Base-by-base conservation (phyloP, 495 filamentous ascomycete species). In the Tuber microsphaerosporum region DNA sequence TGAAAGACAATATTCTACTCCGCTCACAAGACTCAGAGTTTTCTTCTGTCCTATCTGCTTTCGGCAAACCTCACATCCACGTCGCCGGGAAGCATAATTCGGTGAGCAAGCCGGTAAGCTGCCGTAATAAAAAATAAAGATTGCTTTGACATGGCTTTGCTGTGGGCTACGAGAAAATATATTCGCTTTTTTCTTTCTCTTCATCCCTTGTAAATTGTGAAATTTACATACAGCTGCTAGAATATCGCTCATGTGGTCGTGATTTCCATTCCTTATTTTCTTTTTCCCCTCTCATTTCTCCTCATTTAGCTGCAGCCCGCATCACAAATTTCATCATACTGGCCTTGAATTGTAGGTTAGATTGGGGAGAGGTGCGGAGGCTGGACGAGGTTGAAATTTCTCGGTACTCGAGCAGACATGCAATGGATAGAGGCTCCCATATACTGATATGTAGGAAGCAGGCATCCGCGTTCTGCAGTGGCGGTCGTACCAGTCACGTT, bases 401-500 rank as follows among this genome's bases (percentile, higher is more conserved):
- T 72, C 51, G 34, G 65, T 74, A 61, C n/a, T 61, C 51, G 51
- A 61, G 22, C 5, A 75, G 77, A 79, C 76, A 76, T 79, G 76
- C 72, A 65, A 73, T 65, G 75, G 45, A 75, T 31, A 69, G 77
- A 78, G 77, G 77, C 77, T 79, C 72, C 77, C 70, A 76, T 75
- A 77, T 75, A 77, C 68, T 56, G 61, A 48, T 68, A 77, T 70
- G 46, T 73, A 75, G 39, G 72, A 75, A 72, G 44, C 65, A 69
- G 74, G 61, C 73, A 68, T 76, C 76, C 75, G 73, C 76, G 72
- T 74, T 73, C 71, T 76, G 75, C 34, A 48, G 72, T 70, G 70
- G 72, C 72, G 16, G 77, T 79, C 69, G 75, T 70, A 79, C 77
- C 48, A 71, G 76, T 79, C 77, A 79, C 73, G 73, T 77, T 73